Evolutionary conservation across 176 grass and related monocot species (phyloP).

Genomic region (Avena eriantha): DNA sequence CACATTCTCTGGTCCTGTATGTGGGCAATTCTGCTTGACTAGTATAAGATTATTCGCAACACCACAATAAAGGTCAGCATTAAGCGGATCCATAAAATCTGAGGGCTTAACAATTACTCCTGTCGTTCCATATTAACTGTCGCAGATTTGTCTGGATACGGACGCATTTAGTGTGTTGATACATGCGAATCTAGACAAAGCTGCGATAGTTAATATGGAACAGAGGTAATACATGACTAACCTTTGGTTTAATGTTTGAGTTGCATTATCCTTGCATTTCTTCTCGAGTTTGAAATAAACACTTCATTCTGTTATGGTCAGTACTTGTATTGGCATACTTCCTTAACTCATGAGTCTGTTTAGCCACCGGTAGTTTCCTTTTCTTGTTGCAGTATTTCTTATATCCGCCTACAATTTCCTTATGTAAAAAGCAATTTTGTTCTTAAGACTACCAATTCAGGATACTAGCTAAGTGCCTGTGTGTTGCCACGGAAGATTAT

Average conservation of each 20-base stretch:
- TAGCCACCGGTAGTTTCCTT: slow-evolving; percentile 18
- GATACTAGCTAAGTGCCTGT: neutral
- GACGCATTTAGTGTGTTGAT: too few species aligned
- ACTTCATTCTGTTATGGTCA: slow-evolving; percentile 24
- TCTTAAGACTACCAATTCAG: slow-evolving; percentile 11
- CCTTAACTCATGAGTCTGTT: slow-evolving; percentile 21
- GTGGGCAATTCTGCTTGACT: neutral
- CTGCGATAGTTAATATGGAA: too few species aligned
- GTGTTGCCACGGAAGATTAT: too few species aligned
- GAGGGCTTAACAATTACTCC: neutral
- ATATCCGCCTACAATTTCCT: neutral
- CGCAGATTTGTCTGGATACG: too few species aligned
- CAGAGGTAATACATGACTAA: neutral
- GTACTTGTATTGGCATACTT: neutral
- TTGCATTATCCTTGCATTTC: slow-evolving; percentile 18
- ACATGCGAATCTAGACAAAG: too few species aligned
- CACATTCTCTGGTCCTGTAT: slow-evolving; percentile 25
- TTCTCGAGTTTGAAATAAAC: slow-evolving; percentile 6
- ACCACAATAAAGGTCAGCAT: neutral
- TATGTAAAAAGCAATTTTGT: neutral
- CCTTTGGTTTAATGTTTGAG: slow-evolving; percentile 11
- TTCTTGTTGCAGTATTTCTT: slow-evolving; percentile 34
- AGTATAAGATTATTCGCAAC: neutral
- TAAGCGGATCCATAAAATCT: neutral
- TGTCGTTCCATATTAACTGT: too few species aligned